Conservation (phyloP, 148 eudicot genomes). For the Camellia granthamiana region DNA sequence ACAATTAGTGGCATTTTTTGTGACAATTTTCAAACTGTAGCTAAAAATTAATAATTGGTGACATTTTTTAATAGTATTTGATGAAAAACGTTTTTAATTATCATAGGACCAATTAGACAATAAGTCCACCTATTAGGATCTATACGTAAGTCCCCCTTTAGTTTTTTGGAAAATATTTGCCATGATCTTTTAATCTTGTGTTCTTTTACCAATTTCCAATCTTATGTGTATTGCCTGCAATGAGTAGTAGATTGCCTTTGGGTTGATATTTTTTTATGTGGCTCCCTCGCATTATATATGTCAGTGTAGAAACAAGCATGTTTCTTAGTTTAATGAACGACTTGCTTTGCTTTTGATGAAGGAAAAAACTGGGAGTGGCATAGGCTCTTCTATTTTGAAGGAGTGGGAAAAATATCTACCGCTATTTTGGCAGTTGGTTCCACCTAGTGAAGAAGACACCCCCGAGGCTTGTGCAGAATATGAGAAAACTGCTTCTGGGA, state of each 20-base stretch:
- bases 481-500: conserved; percentile 48
- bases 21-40: too few relatives aligned
- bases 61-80: too few relatives aligned
- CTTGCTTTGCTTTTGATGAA: conserved; percentile 23
- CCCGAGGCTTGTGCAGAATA: conserved; percentile 92
- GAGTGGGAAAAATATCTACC: conserved; percentile 94
- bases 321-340: not conserved
- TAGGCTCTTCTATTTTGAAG: conserved; percentile 77
- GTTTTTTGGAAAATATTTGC: too few relatives aligned
- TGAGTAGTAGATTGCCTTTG: too few relatives aligned
- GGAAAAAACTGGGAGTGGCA: conserved; percentile 96
- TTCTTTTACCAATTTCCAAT: not conserved
- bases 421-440: conserved; percentile 96
- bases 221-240: not conserved
- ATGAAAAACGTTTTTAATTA: too few relatives aligned
- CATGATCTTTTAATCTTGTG: not conserved
- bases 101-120: too few relatives aligned
- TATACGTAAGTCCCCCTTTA: too few relatives aligned
- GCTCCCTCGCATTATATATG: not conserved
- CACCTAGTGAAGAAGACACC: conserved; percentile 99
- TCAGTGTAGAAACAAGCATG: not conserved
- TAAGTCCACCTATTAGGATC: too few relatives aligned
- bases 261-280: not conserved
- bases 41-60: too few relatives aligned
- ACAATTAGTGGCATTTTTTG: too few relatives aligned